A percentile compares a stretch with the other conserved stretches of the same genome.
Evolutionary conservation across 805 yeast species (phyloP).

Genomic region (Metschnikowia proteae): DNA sequence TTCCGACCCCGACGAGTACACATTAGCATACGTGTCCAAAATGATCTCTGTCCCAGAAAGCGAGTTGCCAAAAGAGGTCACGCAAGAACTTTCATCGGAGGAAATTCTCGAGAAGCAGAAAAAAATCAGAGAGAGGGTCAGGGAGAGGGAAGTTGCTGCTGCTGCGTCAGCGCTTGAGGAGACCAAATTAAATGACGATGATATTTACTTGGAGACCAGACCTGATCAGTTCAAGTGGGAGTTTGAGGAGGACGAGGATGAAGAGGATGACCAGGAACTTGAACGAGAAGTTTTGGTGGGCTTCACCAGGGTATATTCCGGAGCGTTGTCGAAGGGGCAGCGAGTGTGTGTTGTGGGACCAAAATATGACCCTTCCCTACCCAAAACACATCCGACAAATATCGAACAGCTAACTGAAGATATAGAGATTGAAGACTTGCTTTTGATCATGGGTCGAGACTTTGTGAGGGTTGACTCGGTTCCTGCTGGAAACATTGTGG

Average conservation of each 20-base stretch:
- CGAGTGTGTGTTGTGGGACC: constrained; percentile 79
- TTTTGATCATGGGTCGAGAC: constrained; percentile 89
- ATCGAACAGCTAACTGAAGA: constrained; percentile 54
- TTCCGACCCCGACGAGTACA: constrained; percentile 50
- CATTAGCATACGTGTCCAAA: constrained; percentile 78
- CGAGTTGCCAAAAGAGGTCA: constrained; percentile 63
- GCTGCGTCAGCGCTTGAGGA: constrained; percentile 21
- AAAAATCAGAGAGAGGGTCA: constrained; percentile 63
- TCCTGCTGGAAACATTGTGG: constrained; percentile 94
- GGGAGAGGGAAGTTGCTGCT: constrained; percentile 57
- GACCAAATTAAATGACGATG: constrained; percentile 23
- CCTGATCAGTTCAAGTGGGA: constrained; percentile 43
- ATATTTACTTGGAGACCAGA: constrained; percentile 22
- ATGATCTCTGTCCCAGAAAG: constrained; percentile 79
- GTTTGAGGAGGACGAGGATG: constrained; percentile 49
- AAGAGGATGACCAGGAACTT: constrained; percentile 42
- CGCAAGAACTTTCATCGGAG: constrained; percentile 42
- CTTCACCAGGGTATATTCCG: constrained; percentile 85
- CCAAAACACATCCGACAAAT: constrained; percentile 28
- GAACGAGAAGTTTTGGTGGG: constrained; percentile 73
- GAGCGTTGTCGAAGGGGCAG: constrained; percentile 73
- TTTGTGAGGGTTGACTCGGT: constrained; percentile 71
- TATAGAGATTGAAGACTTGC: constrained; percentile 65
- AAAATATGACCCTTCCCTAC: constrained; percentile 64
- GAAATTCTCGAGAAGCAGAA: constrained; percentile 62